Percentiles rank a stretch among this genome's conserved stretches.
Evolutionary conservation across 2,329 filamentous ascomycete genomes (phyloP).

Genomic region (Pseudomassariella vexata): DNA sequence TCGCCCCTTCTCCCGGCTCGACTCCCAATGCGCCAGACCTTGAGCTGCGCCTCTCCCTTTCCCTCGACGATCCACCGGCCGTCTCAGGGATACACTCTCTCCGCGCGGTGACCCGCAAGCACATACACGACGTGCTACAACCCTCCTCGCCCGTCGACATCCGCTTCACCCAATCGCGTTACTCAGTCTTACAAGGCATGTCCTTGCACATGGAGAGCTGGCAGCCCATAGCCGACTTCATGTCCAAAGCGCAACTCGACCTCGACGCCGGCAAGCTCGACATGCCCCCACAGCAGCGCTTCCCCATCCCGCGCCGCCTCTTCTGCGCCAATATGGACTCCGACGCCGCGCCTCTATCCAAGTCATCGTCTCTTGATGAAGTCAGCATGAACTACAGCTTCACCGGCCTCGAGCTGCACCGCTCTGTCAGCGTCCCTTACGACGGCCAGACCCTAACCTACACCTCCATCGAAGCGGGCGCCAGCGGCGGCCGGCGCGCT

Average conservation of each 20-base stretch:
- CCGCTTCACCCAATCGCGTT: constrained; percentile 35
- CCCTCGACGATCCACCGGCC: constrained; percentile 19
- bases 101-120: constrained; percentile 30
- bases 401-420: constrained; percentile 46
- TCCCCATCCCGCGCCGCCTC: constrained; percentile 24
- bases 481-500: constrained; percentile 43
- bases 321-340: constrained; percentile 6
- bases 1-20: constrained; percentile 30
- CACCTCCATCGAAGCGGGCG: constrained; percentile 45
- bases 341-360: too few species aligned
- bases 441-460: constrained; percentile 41
- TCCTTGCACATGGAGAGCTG: constrained; percentile 19
- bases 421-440: constrained; percentile 35
- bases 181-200: constrained; percentile 22
- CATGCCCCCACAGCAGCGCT: constrained; percentile 24
- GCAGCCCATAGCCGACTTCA: constrained; percentile 35
- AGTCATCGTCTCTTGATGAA: too few species aligned
- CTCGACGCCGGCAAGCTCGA: constrained; percentile 34
- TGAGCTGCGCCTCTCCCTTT: constrained; percentile 30
- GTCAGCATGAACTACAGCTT: constrained; percentile 34
- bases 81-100: constrained; percentile 26
- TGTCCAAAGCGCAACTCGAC: constrained; percentile 38
- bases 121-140: constrained; percentile 37
- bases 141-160: constrained; percentile 42
- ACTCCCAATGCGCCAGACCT: constrained; percentile 20